Base-by-base conservation (phyloP, 441 rosid genomes). In the Corymbia calophylla region DNA sequence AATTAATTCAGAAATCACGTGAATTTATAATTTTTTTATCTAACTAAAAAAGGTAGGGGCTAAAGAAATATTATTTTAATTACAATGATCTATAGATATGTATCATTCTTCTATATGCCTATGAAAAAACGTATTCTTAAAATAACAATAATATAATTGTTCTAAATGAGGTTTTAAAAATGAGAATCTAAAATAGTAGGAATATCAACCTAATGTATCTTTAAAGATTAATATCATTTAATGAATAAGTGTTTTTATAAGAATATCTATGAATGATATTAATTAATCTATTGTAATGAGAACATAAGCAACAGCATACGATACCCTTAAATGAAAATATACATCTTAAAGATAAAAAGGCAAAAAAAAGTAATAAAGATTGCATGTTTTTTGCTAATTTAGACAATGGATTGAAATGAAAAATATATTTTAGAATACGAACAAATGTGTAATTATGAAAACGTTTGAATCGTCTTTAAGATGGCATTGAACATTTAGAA, bases 391-490 rank as follows among this genome's bases (percentile, higher is more conserved):
- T 66, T 17, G 9, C 18, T 16, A 31, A 68, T 31, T 66, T 3
- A 2, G 3, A 9, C 21, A 32, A 32, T 17, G 47, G 25, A 56
- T 23, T 56, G 13, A 56, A 56, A 56, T 23, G 62, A 56, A 23
- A 56, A 56, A 56, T 56, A 9, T 23, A 56, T 56, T 23, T 0
- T 23, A 21, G 29, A 9, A 56, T 11, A 56, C 29, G 0, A 56
- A 56, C 62, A 56, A 56, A 3, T 3, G 23, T 32, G 47, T 68
- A 18, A 32, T 68, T 8, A 17, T 32, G 25, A 32, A 32, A 32
- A 0, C 9, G 17, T 68, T 3, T 0, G 13, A 70, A 35, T 35
- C 0, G 0, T 35, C 19, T 35, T 32, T 32, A 70, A 5, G 8
- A 70, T 35, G 27, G 19, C 81, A 19, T 18, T 4, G 14, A 9